Evolutionary conservation across 2,329 filamentous ascomycete species (phyloP), one percentile per base, ranked within the genome.

Genomic region (Botrytis sinoallii): DNA sequence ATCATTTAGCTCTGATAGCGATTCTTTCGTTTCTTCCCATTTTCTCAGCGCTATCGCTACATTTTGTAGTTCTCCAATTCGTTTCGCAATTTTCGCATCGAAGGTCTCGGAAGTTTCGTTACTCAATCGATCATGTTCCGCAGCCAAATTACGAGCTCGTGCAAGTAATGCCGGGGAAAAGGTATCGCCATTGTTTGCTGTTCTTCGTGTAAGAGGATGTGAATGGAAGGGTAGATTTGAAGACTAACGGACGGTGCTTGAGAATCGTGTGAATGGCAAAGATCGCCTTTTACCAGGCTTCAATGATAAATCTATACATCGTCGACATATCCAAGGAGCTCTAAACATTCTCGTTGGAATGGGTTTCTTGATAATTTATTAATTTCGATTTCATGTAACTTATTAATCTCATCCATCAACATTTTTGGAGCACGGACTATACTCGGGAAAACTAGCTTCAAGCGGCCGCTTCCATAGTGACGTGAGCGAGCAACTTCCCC

Each of bases 51-150:
- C 90, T 18, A 82, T 77, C 6, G 87, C 86, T 14, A 92, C 87
- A 29, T 85, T 83, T 63, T 87, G 86, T 55, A 92, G 84, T 81
- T 92, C 89, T 77, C 90, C 90, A 1, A 86, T 84, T 55, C 90
- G 86, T 77, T 88, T 90, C 0, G 89, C 89, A 5, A 84, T 85
- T 70, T 86, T 85, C 0, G 85, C 78, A 77, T 91, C 88, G 79
- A 90, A 92, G 66, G 84, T 83, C 42, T 84, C 82, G 60, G 85
- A 85, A 35, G 91, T 85, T 29, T 84, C 81, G 40, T 81, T 81
- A 67, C 85, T 84, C n/a, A 92, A 84, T 63, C 84, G 81, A 44
- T 86, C 84, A 78, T 92, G 87, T 77, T 92, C 90, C 76, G 83
- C 82, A 0, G 88, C 84, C 63, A 92, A 83, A 74, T 84, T 84